These are phyloP conservation scores for Botrytis squamosa DNA, from an alignment of 2,329 filamentous ascomycete species.

Conservation along the genomic window DNA sequence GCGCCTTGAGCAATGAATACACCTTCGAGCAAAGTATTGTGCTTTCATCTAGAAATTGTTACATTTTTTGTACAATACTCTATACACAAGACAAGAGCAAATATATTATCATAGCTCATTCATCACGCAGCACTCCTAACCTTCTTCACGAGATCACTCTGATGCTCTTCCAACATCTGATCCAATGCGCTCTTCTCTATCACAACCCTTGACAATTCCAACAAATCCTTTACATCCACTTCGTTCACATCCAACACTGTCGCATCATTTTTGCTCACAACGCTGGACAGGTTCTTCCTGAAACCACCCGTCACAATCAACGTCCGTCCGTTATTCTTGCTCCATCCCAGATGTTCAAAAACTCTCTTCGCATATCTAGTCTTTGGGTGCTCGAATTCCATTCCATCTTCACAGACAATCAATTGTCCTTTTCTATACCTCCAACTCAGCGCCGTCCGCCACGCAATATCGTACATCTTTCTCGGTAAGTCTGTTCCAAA, in stretches of 20 bases:
- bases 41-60: conserved; percentile 13
- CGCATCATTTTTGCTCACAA: conserved; percentile 63
- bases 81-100: conserved; percentile 14
- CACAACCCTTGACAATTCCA: conserved; percentile 81
- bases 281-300: conserved; percentile 63
- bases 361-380: conserved; percentile 65
- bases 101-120: conserved; percentile 16
- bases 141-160: conserved; percentile 56
- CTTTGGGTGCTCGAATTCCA: conserved; percentile 57
- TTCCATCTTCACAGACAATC: conserved; percentile 75
- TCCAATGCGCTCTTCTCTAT: conserved; percentile 80
- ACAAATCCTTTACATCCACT: conserved; percentile 91
- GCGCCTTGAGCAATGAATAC: background rate
- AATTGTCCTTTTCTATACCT: conserved; percentile 85
- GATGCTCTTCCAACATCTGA: conserved; percentile 69
- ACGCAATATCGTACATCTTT: conserved; percentile 94
- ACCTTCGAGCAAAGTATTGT: background rate
- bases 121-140: conserved; percentile 31
- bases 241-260: conserved; percentile 69
- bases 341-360: conserved; percentile 69
- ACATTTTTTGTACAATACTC: conserved; percentile 18
- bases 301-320: conserved; percentile 68
- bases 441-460: conserved; percentile 91
- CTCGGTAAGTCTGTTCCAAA: conserved; percentile 79
- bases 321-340: conserved; percentile 60